Evolutionary conservation across 495 filamentous ascomycete genomes (phyloP).

Genomic region (Tuber calosporum): DNA sequence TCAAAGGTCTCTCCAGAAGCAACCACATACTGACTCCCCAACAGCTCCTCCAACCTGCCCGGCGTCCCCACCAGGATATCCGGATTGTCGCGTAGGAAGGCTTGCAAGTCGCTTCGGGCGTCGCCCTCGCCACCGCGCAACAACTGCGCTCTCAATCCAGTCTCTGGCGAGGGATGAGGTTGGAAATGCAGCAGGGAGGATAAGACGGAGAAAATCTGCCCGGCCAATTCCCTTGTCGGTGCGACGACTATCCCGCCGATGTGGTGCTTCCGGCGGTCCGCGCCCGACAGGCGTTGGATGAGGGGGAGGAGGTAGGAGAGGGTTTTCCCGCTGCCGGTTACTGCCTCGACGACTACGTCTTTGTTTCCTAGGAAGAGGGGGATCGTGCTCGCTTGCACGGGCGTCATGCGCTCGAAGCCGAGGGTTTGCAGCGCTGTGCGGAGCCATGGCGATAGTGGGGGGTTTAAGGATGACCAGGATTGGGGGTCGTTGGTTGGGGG

Average conservation of each 20-base stretch:
- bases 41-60: conserved; percentile 76
- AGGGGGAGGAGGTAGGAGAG: conserved; percentile 84
- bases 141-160: conserved; percentile 49
- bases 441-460: conserved; percentile 80
- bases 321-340: conserved; percentile 94
- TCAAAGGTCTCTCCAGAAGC: conserved; percentile 83
- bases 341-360: conserved; percentile 94
- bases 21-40: conserved; percentile 85
- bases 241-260: conserved; percentile 84
- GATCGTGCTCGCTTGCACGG: conserved; percentile 88
- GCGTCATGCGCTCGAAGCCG: conserved; percentile 83
- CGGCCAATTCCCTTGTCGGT: conserved; percentile 85
- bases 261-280: conserved; percentile 74
- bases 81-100: conserved; percentile 69
- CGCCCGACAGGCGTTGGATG: conserved; percentile 60
- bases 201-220: conserved; percentile 82
- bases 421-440: conserved; percentile 73
- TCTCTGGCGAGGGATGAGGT: conserved; percentile 58
- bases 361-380: conserved; percentile 89
- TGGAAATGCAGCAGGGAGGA: conserved; percentile 73
- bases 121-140: conserved; percentile 56
- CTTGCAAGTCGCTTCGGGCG: conserved; percentile 69
- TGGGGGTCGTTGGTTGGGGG: conserved; percentile 39
- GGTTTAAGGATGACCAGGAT: conserved; percentile 72
- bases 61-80: conserved; percentile 86